phyloP scores from a whole-genome alignment of 2,329 filamentous ascomycete species.

The Fonsecaea pedrosoi region DNA sequence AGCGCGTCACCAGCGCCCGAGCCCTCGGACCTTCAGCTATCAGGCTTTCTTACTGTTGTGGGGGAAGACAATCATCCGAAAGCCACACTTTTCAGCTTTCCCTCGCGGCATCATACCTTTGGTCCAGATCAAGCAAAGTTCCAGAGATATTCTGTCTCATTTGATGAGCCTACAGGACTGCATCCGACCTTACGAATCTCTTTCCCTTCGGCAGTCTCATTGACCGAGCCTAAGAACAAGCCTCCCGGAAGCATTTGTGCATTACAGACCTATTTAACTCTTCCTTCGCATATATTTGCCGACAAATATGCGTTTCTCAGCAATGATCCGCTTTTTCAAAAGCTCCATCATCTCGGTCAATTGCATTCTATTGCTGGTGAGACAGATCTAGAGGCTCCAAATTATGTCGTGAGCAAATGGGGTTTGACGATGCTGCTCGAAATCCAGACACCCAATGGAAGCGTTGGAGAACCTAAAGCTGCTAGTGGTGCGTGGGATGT shows the following conservation, averaged over 20 bases:
- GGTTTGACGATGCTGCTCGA: constrained; percentile 80
- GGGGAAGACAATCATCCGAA: constrained; percentile 74
- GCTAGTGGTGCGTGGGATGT: constrained; percentile 44
- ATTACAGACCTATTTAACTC: constrained; percentile 79
- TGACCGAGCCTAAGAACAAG: constrained; percentile 54
- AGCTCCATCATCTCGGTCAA: constrained; percentile 76
- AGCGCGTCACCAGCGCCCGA: constrained; percentile 65
- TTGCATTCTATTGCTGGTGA: constrained; percentile 74
- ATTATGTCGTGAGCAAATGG: constrained; percentile 78
- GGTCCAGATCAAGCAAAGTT: constrained; percentile 46
- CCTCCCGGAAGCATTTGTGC: constrained; percentile 65
- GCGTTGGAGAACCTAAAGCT: constrained; percentile 19
- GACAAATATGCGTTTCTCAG: constrained; percentile 81
- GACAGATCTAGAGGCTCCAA: constrained; percentile 88
- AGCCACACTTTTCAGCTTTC: constrained; percentile 81
- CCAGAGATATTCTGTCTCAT: constrained; percentile 66
- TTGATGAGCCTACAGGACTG: constrained; percentile 76
- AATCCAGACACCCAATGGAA: constrained; percentile 62
- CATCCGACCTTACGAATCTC: constrained; percentile 79
- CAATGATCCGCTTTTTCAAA: constrained; percentile 69
- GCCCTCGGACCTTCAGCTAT: constrained; percentile 76
- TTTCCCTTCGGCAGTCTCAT: constrained; percentile 60
- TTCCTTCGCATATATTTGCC: constrained; percentile 80
- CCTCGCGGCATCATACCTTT: constrained; percentile 74
- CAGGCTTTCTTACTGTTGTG: constrained; percentile 78